These are phyloP conservation scores for Zygosaccharomyces pseudorouxii DNA, from an alignment of 805 yeast genomes.

Conservation along the genomic window DNA sequence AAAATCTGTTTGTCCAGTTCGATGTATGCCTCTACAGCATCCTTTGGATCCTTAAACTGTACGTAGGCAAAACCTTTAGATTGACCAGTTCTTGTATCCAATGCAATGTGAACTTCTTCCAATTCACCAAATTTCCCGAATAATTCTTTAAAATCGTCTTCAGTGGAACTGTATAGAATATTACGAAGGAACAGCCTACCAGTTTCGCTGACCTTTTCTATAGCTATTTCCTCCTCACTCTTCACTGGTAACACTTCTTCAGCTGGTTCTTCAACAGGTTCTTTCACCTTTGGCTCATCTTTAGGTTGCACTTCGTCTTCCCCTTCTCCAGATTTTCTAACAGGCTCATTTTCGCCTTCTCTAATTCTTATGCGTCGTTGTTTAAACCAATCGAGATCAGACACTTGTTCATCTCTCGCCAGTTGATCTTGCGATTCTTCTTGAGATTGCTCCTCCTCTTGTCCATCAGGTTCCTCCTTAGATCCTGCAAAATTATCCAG, in stretches of 20 bases:
- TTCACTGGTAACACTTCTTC: constrained; percentile 11
- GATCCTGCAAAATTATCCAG: constrained; percentile 31
- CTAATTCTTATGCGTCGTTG: constrained; percentile 67
- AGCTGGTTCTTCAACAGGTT: constrained; percentile 4
- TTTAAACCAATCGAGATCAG: constrained; percentile 86
- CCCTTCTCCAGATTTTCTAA: constrained; percentile 13
- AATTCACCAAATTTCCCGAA: constrained; percentile 66
- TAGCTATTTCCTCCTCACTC: constrained; percentile 42
- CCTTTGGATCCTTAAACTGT: constrained; percentile 58
- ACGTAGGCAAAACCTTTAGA: constrained; percentile 92
- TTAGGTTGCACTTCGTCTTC: constrained; percentile 11
- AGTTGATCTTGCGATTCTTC: constrained; percentile 24
- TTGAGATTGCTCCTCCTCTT: constrained; percentile 25
- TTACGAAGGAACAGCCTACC: constrained; percentile 88
- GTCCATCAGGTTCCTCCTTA: constrained; percentile 19
- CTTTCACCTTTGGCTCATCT: constrained; percentile 7
- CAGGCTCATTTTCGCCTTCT: constrained; percentile 39
- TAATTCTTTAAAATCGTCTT: constrained; percentile 64
- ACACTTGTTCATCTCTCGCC: constrained; percentile 48
- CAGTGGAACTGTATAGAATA: constrained; percentile 72
- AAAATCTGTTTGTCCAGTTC: constrained; percentile 81
- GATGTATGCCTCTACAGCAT: constrained; percentile 72
- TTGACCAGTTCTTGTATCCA: constrained; percentile 83
- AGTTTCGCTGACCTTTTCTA: constrained; percentile 53
- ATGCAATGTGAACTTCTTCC: constrained; percentile 87